Base-by-base conservation (phyloP, 768 basidiomycete genomes). In the Suillus tomentosus region DNA sequence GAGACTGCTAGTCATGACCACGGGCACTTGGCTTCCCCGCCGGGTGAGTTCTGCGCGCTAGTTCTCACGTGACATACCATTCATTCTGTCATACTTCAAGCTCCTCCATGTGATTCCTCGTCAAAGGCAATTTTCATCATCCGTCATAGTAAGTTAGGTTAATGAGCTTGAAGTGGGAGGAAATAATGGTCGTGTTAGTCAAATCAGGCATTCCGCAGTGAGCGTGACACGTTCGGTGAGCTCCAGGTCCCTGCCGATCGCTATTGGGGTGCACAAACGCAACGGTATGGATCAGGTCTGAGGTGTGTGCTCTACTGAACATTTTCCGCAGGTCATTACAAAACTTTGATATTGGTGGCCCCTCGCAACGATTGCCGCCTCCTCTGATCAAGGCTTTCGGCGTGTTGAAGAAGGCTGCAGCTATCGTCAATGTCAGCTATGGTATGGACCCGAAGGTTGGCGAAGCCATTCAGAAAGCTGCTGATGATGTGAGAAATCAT, bases 241-340 rank as follows among this genome's bases (percentile, higher is more conserved):
- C 86, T 99, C 47, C 84, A 91, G 69, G 97, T 99, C 31, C 91
- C 92, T 31, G 85, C 85, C 17, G 88, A 92, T 65, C 86, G 90
- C 64, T 98, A 99, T 79, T 99, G 96, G 95, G 97, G 97, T 65
- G 96, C 96, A 19, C 97, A 99, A 78, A 99, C 97, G 15, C 96
- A 99, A 74, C 85, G 97, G 92, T 91, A 69, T 27, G 79, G 73
- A 9, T 36, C 3, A 43, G 7, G 31, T 9, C 50, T 17, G 11
- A 8, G 3, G 39, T 42, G 19, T 36, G 27, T 13, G 54, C 19
- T 51, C 36, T n/a, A 3, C 67, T 71, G 59, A 77, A 57, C 57
- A 60, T 9, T 8, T 57, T 19, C 40, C 40, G 2, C 36, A 94
- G 94, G 53, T 96, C 95, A 22, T 81, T 99, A 66, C 92, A 96